Evolutionary conservation across 2,329 filamentous ascomycete genomes (phyloP).

Genomic region (Chrysoporthe cubensis): DNA sequence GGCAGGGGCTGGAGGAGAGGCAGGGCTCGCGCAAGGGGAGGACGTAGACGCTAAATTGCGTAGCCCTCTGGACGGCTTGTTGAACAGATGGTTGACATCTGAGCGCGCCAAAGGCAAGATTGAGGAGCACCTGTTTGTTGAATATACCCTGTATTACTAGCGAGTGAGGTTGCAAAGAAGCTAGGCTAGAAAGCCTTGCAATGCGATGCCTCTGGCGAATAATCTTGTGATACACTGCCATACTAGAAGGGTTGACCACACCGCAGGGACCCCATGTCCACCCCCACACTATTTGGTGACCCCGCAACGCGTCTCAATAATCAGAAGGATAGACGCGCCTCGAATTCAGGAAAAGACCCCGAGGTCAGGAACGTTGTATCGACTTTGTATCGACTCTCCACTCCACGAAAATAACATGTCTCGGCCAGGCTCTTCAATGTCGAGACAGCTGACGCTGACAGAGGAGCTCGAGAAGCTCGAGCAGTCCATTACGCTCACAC

Average conservation of each 20-base stretch:
- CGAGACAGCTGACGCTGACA: constrained; percentile 73
- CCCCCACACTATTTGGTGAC: neutral
- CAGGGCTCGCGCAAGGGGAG: constrained; percentile 39
- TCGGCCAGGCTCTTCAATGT: constrained; percentile 50
- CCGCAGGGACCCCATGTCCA: constrained; percentile 9
- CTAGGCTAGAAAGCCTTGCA: neutral
- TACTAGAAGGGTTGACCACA: neutral
- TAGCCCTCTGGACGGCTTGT: neutral
- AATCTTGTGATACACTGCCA: neutral
- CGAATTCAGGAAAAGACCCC: constrained; percentile 2
- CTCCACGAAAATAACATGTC: constrained; percentile 47
- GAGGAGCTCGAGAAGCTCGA: constrained; percentile 96
- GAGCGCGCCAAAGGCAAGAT: neutral
- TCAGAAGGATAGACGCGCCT: constrained; percentile 9
- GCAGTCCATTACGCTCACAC: constrained; percentile 92
- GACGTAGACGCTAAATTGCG: constrained; percentile 20
- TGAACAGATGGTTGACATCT: neutral
- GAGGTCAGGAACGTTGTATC: constrained; percentile 17
- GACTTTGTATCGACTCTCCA: constrained; percentile 9
- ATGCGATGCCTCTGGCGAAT: neutral
- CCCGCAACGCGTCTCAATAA: neutral
- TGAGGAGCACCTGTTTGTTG: neutral
- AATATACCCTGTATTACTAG: constrained; percentile 28
- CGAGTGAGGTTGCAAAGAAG: neutral
- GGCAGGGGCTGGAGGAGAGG: constrained; percentile 41